Percentiles rank a stretch among this genome's conserved stretches.
These are phyloP conservation scores for Ailanthus altissimus DNA, from an alignment of 345 rosid genomes.

Conservation along the genomic window DNA sequence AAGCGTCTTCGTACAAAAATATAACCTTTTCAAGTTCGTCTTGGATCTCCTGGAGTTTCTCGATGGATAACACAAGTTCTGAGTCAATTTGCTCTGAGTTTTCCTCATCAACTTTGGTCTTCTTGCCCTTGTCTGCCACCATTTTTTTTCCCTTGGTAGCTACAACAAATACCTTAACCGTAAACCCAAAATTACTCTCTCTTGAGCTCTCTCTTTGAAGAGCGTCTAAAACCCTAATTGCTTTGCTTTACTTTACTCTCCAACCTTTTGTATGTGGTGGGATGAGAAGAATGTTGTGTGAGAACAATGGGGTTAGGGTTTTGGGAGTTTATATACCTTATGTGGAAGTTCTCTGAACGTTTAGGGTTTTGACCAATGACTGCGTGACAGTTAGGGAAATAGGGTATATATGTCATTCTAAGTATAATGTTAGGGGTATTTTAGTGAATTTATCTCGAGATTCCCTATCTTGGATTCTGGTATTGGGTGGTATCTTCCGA, in stretches of 20 bases:
- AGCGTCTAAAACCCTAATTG: conserved; percentile 53
- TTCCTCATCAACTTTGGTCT: conserved; percentile 73
- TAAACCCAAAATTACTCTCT: neutral
- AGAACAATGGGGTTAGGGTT: conserved; percentile 57
- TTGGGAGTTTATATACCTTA: conserved; percentile 47
- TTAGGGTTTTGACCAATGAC: neutral
- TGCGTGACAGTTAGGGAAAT: neutral
- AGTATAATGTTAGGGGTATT: neutral
- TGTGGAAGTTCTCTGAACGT: neutral
- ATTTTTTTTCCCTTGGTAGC: conserved; percentile 40
- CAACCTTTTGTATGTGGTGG: conserved; percentile 17
- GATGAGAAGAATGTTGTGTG: neutral
- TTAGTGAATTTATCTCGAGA: neutral
- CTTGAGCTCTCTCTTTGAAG: neutral
- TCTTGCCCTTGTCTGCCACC: conserved; percentile 88
- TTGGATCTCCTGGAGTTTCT: conserved; percentile 95
- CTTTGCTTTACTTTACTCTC: neutral
- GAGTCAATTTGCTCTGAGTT: conserved; percentile 65
- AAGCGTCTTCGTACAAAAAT: neutral
- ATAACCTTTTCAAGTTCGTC: conserved; percentile 92
- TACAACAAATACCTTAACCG: conserved; percentile 26
- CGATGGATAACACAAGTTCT: conserved; percentile 83
- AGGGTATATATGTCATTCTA: conserved; percentile 12
- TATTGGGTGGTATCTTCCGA: neutral
- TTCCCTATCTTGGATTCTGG: neutral